phyloP scores from a whole-genome alignment of 2,329 filamentous ascomycete genomes.

The Escovopsis weberi region DNA sequence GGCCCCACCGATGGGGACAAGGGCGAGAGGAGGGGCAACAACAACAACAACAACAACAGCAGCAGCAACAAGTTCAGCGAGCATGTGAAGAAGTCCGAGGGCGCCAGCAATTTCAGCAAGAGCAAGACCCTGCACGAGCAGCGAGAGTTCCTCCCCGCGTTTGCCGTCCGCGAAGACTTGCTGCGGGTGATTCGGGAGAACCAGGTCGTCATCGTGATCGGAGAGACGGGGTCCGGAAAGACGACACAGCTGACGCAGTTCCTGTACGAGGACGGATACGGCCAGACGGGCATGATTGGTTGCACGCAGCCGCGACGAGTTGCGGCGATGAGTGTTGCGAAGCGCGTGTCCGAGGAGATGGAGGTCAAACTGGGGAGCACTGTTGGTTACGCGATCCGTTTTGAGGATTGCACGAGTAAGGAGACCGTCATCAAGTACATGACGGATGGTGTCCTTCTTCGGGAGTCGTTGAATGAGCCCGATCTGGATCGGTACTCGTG shows the following conservation, averaged over 20 bases:
- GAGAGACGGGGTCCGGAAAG: conserved; percentile 94
- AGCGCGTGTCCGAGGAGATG: conserved; percentile 98
- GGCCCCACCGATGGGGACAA: conserved; percentile 10
- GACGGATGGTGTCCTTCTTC: conserved; percentile 89
- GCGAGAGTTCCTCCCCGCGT: conserved; percentile 83
- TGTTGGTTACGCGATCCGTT: conserved; percentile 94
- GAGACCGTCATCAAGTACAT: conserved; percentile 97
- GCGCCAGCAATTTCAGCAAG: conserved; percentile 81
- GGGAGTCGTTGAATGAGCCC: conserved; percentile 83
- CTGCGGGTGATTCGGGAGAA: conserved; percentile 89
- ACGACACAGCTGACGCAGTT: conserved; percentile 97
- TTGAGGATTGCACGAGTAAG: conserved; percentile 94
- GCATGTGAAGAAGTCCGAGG: conserved; percentile 75
- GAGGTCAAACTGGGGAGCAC: conserved; percentile 74
- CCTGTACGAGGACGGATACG: conserved; percentile 88
- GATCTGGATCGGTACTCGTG: conserved; percentile 94
- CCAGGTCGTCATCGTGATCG: conserved; percentile 91
- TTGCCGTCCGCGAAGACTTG: conserved; percentile 88
- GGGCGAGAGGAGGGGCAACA: conserved; percentile 21
- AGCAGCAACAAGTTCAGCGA: conserved; percentile 62
- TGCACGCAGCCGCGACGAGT: conserved; percentile 95
- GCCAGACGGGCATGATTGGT: conserved; percentile 74
- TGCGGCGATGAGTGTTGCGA: conserved; percentile 96
- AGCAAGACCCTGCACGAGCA: conserved; percentile 86
- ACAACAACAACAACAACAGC: conserved; percentile 32